Base-by-base conservation (phyloP, 106 monocot genomes). In the Apostasia shenzhenica region DNA sequence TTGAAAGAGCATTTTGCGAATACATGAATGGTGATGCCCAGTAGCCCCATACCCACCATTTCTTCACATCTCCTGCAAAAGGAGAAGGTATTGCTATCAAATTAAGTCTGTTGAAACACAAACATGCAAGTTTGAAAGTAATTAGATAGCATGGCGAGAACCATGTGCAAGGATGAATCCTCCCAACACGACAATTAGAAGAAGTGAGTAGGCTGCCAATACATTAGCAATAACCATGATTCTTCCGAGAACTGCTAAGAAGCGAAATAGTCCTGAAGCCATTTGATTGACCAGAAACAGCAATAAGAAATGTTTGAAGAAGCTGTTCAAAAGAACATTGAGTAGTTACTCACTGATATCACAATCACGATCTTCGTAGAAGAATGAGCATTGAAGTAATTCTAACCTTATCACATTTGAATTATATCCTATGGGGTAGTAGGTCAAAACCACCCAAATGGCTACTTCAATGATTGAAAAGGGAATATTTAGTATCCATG, bases 31-130 rank as follows among this genome's bases (percentile, higher is more conserved):
- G 86, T 14, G 86, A 87, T 41, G 73, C 61, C 86, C 86, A 87
- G 59, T 83, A 83, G 5, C 82, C 86, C 86, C 86, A 87, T 47
- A 73, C 83, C 86, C 86, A 87, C 86, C 86, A 87, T 69, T 76
- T 74, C 64, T 83, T 87, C 14, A 86, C 60, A 45, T 86, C 44
- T 26, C 67, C 86, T 86, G 76, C 66, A 14, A 70, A 55, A 63
- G 13, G 4, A 74, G 39, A 46, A 48, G 8, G 57, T 8, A 3
- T 57, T 5, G 26, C 26, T 26, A 26, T 26, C 0, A 26, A 26
- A 26, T 26, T 26, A 26, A 26, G 26, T 26, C 26, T 26, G 26
- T 26, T 26, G 26, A 26, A 26, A 26, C 26, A 26, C 26, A 26
- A 26, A 26, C 26, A 26, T 26, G 26, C 26, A 26, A 26, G 26